Base-by-base conservation (phyloP, 306 rosid species). In the Psophocarpus tetragonolobus region DNA sequence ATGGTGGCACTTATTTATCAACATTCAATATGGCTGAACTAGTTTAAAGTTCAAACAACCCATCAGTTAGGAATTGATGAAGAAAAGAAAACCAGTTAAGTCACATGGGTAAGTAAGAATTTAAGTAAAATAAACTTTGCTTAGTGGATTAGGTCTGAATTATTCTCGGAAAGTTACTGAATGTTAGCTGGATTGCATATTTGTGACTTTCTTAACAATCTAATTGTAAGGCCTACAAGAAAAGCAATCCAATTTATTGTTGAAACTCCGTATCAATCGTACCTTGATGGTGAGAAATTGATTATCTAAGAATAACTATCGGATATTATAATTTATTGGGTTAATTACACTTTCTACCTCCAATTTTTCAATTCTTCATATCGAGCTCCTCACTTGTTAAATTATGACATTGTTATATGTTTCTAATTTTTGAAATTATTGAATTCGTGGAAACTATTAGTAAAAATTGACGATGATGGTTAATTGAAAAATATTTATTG, bases 31-130 rank as follows among this genome's bases (percentile, higher is more conserved):
- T 23, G 36, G 18, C 18, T 36, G 30, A 18, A 73, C 6, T 17
- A 26, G 23, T 73, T 26, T 20, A 26, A 53, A 53, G 56, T 73
- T 78, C 79, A 44, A 82, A 79, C 84, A 70, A 70, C 18, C 50
- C 60, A 50, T 72, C n/a, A 36, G 41, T 64, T 76, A 35, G 58
- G 68, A 66, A 35, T 65, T 36, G 36, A 30, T 36, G 36, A 30
- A 75, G 80, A 14, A 23, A 6, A 32, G 30, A 32, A 51, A 50
- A 20, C 64, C 8, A 27, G 68, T 15, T 26, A n/a, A 58, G 53
- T 60, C 71, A 36, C 68, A 29, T n/a, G 65, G 73, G 63, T 21
- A 33, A 63, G 51, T 63, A 11, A n/a, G n/a, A n/a, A n/a, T n/a
- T n/a, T n/a, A n/a, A n/a, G 29, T 20, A 18, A 44, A 61, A 62